Evolutionary conservation across 2,329 filamentous ascomycete species (phyloP).

Genomic region (Alternaria sp.): DNA sequence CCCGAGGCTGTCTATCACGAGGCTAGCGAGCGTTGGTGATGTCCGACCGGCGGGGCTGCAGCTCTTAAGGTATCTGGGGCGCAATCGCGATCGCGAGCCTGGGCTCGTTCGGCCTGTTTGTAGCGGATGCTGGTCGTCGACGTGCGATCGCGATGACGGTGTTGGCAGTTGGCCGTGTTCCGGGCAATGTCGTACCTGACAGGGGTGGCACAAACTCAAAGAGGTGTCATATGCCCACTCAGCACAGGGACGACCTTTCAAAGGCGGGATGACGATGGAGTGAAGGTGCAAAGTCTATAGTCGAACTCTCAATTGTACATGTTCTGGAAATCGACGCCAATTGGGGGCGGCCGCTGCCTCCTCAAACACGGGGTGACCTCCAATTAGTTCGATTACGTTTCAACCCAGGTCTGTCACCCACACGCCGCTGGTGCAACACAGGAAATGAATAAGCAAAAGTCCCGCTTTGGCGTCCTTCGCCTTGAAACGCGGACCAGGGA

Average conservation of each 20-base stretch:
- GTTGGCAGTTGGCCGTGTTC: background rate
- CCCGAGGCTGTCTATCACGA: slow-evolving; percentile 25
- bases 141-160: slow-evolving; percentile 2
- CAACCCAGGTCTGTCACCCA: slow-evolving; percentile 20
- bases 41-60: slow-evolving; percentile 25
- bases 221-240: slow-evolving; percentile 13
- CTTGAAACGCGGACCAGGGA: slow-evolving; percentile 20
- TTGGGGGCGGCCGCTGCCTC: slow-evolving; percentile 23
- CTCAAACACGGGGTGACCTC: slow-evolving; percentile 26
- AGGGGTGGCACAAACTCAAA: slow-evolving; percentile 29
- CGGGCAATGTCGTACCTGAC: slow-evolving; percentile 28
- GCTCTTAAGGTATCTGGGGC: slow-evolving; percentile 15
- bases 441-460: slow-evolving; percentile 16
- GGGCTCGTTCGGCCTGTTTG: slow-evolving; percentile 18
- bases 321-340: slow-evolving; percentile 24
- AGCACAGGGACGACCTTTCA: slow-evolving; percentile 6
- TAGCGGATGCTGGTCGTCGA: slow-evolving; percentile 9
- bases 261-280: slow-evolving; percentile 5
- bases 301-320: background rate
- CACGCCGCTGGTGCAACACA: slow-evolving; percentile 9
- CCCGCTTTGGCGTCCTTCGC: slow-evolving; percentile 15
- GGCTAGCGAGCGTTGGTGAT: slow-evolving; percentile 29
- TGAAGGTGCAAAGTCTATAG: slow-evolving; percentile 19
- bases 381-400: slow-evolving; percentile 20
- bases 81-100: slow-evolving; percentile 4